Percentiles rank a stretch among this genome's conserved stretches.
These are phyloP conservation scores for Phytopythium vexans DNA, from an alignment of 352 stramenopile species.

Conservation along the genomic window DNA sequence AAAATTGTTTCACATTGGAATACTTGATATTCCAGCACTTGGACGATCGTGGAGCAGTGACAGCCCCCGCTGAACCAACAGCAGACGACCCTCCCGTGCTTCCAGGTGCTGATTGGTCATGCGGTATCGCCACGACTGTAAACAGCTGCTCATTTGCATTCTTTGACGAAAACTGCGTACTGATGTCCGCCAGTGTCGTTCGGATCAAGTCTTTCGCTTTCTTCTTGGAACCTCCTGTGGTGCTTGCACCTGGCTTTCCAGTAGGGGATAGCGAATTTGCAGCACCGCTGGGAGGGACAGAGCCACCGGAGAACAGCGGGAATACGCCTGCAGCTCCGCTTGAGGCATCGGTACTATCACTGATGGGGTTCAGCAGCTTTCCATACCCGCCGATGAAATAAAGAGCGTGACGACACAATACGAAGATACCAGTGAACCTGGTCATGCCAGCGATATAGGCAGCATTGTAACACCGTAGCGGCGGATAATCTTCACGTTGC, in stretches of 20 bases:
- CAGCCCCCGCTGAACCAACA: neutral
- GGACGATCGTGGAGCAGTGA: neutral
- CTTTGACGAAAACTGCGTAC: constrained; percentile 48
- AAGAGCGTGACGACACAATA: constrained; percentile 43
- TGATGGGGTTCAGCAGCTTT: constrained; percentile 34
- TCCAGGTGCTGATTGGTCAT: neutral
- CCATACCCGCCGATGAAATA: constrained; percentile 72
- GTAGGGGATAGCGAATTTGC: constrained; percentile 9
- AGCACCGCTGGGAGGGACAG: constrained; percentile 2
- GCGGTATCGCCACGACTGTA: constrained; percentile 36
- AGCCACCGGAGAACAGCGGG: neutral
- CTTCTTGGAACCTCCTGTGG: constrained; percentile 24
- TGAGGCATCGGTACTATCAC: neutral
- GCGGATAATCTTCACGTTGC: constrained; percentile 58
- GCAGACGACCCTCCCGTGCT: neutral
- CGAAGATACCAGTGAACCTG: constrained; percentile 50
- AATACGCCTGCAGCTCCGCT: neutral
- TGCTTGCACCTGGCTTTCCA: constrained; percentile 4
- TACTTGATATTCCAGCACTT: constrained; percentile 67
- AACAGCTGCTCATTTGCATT: constrained; percentile 29
- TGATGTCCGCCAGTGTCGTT: constrained; percentile 48
- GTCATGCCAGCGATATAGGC: constrained; percentile 58
- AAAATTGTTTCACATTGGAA: constrained; percentile 66
- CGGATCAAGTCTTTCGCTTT: constrained; percentile 49
- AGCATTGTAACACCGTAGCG: constrained; percentile 54